Conservation (phyloP, 768 basidiomycete species). For the Phallus indusiatus region DNA sequence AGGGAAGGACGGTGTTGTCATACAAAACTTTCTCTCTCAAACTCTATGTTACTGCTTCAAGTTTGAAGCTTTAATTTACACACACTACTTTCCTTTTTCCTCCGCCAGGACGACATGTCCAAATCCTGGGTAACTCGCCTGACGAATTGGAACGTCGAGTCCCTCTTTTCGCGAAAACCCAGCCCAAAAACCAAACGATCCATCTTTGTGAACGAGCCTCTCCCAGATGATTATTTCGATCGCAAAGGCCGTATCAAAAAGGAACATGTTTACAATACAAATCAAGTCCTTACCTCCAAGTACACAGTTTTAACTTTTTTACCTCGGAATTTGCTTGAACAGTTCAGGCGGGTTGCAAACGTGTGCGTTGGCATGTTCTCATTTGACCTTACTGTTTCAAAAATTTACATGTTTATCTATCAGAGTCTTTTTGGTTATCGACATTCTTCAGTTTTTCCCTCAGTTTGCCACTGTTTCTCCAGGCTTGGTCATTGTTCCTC, state of each 20-base stretch:
- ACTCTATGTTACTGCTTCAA: too few species aligned
- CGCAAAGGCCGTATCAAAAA: constrained; percentile 43
- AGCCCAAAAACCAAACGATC: constrained; percentile 37
- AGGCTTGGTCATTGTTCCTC: constrained; percentile 72
- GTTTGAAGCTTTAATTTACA: too few species aligned
- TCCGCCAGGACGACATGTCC: neutral
- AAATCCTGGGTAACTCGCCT: neutral
- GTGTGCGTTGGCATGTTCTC: constrained; percentile 75
- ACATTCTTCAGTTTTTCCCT: constrained; percentile 56
- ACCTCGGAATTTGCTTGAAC: constrained; percentile 91
- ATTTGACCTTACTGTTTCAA: constrained; percentile 71
- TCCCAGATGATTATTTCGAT: constrained; percentile 56
- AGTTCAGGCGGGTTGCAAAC: constrained; percentile 90
- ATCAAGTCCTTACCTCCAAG: constrained; percentile 51
- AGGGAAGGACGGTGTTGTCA: too few species aligned
- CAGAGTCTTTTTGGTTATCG: constrained; percentile 4
- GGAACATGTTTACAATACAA: constrained; percentile 51
- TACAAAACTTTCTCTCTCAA: too few species aligned
- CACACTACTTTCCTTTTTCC: too few species aligned
- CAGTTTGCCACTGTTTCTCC: constrained; percentile 85
- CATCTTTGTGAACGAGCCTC: constrained; percentile 57
- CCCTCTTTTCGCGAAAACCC: constrained; percentile 2
- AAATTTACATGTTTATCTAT: neutral
- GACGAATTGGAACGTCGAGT: constrained; percentile 6
- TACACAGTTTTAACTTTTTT: constrained; percentile 87